A percentile compares a stretch with the other conserved stretches of the same genome.
These are phyloP conservation scores for Neurospora tetrasperma DNA, from an alignment of 495 filamentous ascomycete genomes.

Conservation along the genomic window DNA sequence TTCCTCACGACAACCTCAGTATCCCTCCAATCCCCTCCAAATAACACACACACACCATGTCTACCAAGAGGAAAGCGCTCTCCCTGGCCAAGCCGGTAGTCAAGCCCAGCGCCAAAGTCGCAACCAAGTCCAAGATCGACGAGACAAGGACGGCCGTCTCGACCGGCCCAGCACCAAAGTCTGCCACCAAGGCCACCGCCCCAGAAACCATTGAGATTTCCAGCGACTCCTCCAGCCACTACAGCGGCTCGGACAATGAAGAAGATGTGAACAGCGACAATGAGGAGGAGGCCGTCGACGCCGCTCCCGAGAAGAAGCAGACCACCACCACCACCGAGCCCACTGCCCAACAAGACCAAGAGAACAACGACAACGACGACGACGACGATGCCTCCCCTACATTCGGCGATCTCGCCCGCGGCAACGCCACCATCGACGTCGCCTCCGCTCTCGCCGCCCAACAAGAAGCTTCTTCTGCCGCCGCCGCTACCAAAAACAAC, in stretches of 20 bases:
- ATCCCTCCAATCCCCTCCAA: neutral
- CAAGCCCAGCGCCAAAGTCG: constrained; percentile 50
- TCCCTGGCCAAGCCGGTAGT: constrained; percentile 38
- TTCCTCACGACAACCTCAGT: neutral
- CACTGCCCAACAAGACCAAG: neutral
- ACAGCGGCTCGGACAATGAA: constrained; percentile 30
- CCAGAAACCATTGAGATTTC: constrained; percentile 42
- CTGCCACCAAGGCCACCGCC: constrained; percentile 15
- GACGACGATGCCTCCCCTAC: constrained; percentile 32
- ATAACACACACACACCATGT: constrained; percentile 24
- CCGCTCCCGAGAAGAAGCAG: constrained; percentile 1
- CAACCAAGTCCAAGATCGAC: constrained; percentile 55
- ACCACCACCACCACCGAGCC: neutral
- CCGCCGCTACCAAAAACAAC: constrained; percentile 2
- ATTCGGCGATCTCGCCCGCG: constrained; percentile 78
- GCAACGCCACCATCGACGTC: constrained; percentile 70
- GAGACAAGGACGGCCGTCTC: constrained; percentile 62
- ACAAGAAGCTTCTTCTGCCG: constrained; percentile 22
- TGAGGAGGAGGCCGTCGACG: constrained; percentile 9
- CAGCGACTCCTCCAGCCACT: constrained; percentile 40
- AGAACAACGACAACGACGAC: constrained; percentile 14
- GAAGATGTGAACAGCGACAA: constrained; percentile 20
- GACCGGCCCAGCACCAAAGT: constrained; percentile 14
- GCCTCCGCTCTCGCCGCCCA: constrained; percentile 45
- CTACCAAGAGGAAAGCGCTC: constrained; percentile 40